Base-by-base conservation (phyloP, 1,139 yeast genomes). In the Magnusiomyces suaveolens region DNA sequence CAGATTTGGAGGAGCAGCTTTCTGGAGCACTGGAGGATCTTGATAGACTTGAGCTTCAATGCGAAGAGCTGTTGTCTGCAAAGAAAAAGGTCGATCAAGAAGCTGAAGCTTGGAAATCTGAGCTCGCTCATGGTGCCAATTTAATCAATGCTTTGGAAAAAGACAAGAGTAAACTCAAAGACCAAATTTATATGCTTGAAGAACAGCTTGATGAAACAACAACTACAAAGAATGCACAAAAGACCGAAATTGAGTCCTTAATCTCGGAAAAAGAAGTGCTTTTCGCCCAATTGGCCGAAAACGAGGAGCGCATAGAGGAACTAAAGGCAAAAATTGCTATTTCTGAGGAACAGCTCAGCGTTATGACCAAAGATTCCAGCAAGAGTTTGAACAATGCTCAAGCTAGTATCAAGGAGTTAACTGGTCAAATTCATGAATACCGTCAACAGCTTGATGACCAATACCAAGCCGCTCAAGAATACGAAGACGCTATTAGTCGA, bases 351-450 rank as follows among this genome's bases (percentile, higher is more conserved):
- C 73, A 70, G 46, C 62, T 77, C 18, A 39, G 26, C 8, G 25
- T 25, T 21, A 25, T 25, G n/a, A 25, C 46, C 26, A 41, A 49
- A 25, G 25, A 26, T n/a, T 49, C 51, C 18, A 33, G 18, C 20
- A 39, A 39, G n/a, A 23, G 26, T 44, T 69, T 68, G 56, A 69
- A 64, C 51, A 60, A 64, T 25, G 72, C 78, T 4, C 70, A 70
- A 59, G 64, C 73, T 54, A 74, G 76, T 51, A 64, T 78, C 50
- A 72, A 75, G 56, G 72, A 74, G 14, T 69, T 82, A 43, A 70
- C 77, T 12, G 67, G 66, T 6, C 86, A 80, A 60, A 83, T 82
- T 62, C 69, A 70, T 23, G 72, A 68, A 21, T 68, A 82, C 25
- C 64, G 73, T 55, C 58, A 64, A 48, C 70, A 76, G 66, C 57